phyloP scores from a whole-genome alignment of 2,329 filamentous ascomycete genomes.

The Pseudocercospora fuligena region DNA sequence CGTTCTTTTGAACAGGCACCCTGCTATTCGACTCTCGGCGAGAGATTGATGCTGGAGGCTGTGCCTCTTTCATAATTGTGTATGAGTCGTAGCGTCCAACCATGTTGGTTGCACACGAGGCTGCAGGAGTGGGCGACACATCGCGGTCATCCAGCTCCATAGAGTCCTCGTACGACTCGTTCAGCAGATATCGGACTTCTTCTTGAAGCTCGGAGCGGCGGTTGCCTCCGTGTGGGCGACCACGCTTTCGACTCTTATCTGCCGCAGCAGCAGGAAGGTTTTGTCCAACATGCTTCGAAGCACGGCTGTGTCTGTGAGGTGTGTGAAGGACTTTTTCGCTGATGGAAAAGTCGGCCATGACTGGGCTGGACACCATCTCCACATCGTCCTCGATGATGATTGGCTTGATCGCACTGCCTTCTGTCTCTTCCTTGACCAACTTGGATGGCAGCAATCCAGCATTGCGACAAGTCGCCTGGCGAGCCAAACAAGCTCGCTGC shows the following conservation, averaged over 20 bases:
- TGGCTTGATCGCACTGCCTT: conserved; percentile 33
- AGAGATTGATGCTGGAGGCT: conserved; percentile 32
- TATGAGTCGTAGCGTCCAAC: conserved; percentile 30
- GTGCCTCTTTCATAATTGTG: conserved; percentile 30
- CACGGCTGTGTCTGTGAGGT: conserved; percentile 39
- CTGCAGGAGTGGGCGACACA: conserved; percentile 35
- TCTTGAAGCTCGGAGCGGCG: conserved; percentile 42
- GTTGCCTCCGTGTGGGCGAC: conserved; percentile 34
- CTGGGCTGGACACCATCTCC: conserved; percentile 38
- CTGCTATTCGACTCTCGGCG: conserved; percentile 27
- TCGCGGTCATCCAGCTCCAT: conserved; percentile 36
- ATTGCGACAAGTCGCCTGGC: conserved; percentile 58
- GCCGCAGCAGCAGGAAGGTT: conserved; percentile 20
- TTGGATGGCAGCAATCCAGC: conserved; percentile 47
- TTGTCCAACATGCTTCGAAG: conserved; percentile 33
- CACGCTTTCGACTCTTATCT: conserved; percentile 38
- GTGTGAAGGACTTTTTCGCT: conserved; percentile 39
- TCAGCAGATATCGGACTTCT: conserved; percentile 41
- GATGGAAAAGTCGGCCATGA: conserved; percentile 38
- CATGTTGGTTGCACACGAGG: conserved; percentile 33
- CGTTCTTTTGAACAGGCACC: conserved; percentile 38
- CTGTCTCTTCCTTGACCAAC: conserved; percentile 34
- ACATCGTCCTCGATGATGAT: conserved; percentile 40
- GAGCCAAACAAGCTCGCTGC: conserved; percentile 52
- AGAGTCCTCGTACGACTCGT: conserved; percentile 36